Evolutionary conservation across 371 early-diverging fungal genomes (phyloP).

Genomic region (Fennellomyces sp.): DNA sequence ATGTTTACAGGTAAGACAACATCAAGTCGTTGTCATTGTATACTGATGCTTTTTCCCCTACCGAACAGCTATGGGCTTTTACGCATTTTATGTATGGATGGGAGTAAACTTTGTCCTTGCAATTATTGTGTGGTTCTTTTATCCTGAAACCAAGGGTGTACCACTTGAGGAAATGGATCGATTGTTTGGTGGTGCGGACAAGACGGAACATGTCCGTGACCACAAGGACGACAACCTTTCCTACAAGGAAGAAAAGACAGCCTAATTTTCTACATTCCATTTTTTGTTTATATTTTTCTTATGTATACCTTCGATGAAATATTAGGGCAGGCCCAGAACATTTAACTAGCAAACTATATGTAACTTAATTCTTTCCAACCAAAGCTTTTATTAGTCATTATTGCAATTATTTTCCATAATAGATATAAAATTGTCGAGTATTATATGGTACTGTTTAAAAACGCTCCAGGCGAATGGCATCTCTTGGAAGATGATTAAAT

Average conservation of each 20-base stretch:
- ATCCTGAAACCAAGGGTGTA: constrained; percentile 79
- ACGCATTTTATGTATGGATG: constrained; percentile 31
- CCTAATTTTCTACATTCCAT: not conserved
- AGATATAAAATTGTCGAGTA: too few relatives aligned
- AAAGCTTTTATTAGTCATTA: too few relatives aligned
- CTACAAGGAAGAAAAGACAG: constrained; percentile 4
- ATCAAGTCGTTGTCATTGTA: constrained; percentile 46
- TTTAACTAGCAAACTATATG: too few relatives aligned
- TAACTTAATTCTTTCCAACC: too few relatives aligned
- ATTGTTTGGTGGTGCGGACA: constrained; percentile 40
- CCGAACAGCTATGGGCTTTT: constrained; percentile 51
- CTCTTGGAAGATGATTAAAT: constrained; percentile 36
- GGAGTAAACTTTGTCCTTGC: constrained; percentile 44
- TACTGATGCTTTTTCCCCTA: constrained; percentile 13
- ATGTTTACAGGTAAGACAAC: constrained; percentile 61
- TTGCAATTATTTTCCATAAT: too few relatives aligned
- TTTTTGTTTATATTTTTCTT: too few relatives aligned
- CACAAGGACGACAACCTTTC: not conserved
- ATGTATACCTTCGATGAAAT: too few relatives aligned
- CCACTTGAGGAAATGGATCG: constrained; percentile 78
- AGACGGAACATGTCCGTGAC: not conserved
- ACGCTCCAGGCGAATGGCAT: constrained; percentile 35
- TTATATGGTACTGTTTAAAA: constrained; percentile 26
- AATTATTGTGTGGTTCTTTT: constrained; percentile 61
- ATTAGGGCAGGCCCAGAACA: too few relatives aligned